Evolutionary conservation across 805 yeast species (phyloP).

Genomic region (Jamesozyma spencerorum): DNA sequence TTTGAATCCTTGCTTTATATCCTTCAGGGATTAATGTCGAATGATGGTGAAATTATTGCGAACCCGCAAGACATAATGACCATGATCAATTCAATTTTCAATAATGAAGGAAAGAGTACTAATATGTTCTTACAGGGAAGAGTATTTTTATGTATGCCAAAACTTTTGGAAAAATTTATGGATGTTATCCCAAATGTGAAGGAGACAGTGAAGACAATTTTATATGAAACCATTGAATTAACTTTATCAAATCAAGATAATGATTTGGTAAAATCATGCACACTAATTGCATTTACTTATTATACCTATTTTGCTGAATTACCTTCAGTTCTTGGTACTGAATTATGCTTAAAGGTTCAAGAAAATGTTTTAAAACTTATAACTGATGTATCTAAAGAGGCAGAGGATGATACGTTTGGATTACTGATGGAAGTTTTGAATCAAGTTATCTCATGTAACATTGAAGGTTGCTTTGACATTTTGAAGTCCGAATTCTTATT

Average conservation of each 20-base stretch:
- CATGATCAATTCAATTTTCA: slow-evolving; percentile 10
- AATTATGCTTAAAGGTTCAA: slow-evolving; percentile 15
- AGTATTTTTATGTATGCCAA: slow-evolving; percentile 45
- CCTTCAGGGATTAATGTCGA: slow-evolving; percentile 14
- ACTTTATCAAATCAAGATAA: slow-evolving; percentile 26
- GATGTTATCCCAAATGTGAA: slow-evolving; percentile 26
- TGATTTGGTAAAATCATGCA: slow-evolving; percentile 22
- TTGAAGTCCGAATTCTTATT: slow-evolving; percentile 38
- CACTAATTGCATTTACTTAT: slow-evolving; percentile 45
- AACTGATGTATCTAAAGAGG: slow-evolving; percentile 41
- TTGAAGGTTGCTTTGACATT: slow-evolving; percentile 8
- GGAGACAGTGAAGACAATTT: slow-evolving; percentile 25
- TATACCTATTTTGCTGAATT: slow-evolving; percentile 36
- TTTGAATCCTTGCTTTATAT: slow-evolving; percentile 21
- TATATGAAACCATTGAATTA: slow-evolving; percentile 16
- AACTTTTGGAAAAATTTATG: slow-evolving; percentile 45
- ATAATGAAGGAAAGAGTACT: slow-evolving; percentile 5
- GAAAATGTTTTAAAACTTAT: slow-evolving; percentile 31
- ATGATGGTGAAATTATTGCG: slow-evolving; percentile 13
- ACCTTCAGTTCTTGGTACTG: slow-evolving; percentile 19
- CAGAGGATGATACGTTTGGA: slow-evolving; percentile 75
- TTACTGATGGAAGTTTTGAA: slow-evolving; percentile 63
- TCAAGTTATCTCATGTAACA: slow-evolving; percentile 34
- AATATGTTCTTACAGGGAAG: slow-evolving; percentile 40
- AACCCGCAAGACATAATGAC: slow-evolving; percentile 3